These are phyloP conservation scores for Hirsutella rhossiliensis DNA, from an alignment of 2,329 filamentous ascomycete species.

Conservation along the genomic window DNA sequence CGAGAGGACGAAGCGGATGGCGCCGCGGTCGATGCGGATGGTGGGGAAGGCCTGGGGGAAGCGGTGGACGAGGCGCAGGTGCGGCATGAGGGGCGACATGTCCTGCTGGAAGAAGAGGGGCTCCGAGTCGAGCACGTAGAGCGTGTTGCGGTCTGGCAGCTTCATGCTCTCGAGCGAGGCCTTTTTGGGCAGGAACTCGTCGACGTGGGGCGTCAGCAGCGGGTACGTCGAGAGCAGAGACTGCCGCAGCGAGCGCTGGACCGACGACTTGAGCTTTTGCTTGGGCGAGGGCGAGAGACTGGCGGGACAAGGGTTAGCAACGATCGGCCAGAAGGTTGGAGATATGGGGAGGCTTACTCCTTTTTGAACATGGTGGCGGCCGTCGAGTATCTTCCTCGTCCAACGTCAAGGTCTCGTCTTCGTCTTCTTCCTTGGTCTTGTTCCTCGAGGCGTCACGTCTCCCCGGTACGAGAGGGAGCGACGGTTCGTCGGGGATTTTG, in stretches of 20 bases:
- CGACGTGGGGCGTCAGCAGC: slow-evolving; percentile 73
- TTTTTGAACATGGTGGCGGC: slow-evolving; percentile 79
- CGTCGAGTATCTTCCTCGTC: background rate
- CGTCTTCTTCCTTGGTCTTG: too few relatives aligned
- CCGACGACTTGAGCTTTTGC: slow-evolving; percentile 95
- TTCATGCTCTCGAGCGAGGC: slow-evolving; percentile 82
- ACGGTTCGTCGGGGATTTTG: too few relatives aligned
- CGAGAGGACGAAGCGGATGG: slow-evolving; percentile 89
- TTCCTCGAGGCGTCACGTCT: too few relatives aligned
- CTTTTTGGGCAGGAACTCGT: slow-evolving; percentile 93
- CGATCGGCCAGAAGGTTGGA: background rate
- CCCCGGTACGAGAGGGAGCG: too few relatives aligned
- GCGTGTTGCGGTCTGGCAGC: slow-evolving; percentile 77
- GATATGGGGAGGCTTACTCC: slow-evolving; percentile 46
- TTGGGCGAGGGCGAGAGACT: slow-evolving; percentile 70
- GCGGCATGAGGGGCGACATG: slow-evolving; percentile 66
- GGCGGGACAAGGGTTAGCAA: background rate
- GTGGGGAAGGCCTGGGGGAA: slow-evolving; percentile 77
- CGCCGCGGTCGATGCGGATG: slow-evolving; percentile 85
- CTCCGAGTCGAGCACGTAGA: slow-evolving; percentile 68
- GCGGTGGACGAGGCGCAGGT: slow-evolving; percentile 78
- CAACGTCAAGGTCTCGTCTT: background rate
- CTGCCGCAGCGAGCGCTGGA: slow-evolving; percentile 74
- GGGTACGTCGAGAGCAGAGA: slow-evolving; percentile 79
- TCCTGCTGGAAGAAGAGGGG: slow-evolving; percentile 89